Conservation (phyloP, 371 early-diverging fungal genomes). For the Mortierella sp. region DNA sequence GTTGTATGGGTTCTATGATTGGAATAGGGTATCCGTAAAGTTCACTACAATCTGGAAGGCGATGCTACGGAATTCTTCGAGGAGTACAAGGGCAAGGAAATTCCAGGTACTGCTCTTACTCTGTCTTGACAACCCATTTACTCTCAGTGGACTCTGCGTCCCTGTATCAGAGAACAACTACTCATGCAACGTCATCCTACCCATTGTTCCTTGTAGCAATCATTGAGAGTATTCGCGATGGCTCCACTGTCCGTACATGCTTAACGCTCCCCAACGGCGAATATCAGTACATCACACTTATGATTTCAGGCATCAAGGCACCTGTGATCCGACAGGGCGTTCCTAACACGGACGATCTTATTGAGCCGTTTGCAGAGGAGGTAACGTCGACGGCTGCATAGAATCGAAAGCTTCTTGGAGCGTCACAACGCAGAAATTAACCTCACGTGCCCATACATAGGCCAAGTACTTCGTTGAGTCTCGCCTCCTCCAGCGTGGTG, state of each 20-base stretch:
- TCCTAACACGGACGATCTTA: slow-evolving; percentile 73
- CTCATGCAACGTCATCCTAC: not conserved
- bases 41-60: slow-evolving; percentile 67
- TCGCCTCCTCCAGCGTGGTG: slow-evolving; percentile 91
- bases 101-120: slow-evolving; percentile 68
- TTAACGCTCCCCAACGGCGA: slow-evolving; percentile 69
- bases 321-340: slow-evolving; percentile 84
- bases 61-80: slow-evolving; percentile 84
- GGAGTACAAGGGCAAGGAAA: slow-evolving; percentile 79
- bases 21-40: slow-evolving; percentile 63
- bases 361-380: slow-evolving; percentile 94
- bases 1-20: not conserved
- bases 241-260: slow-evolving; percentile 84
- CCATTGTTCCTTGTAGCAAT: slow-evolving; percentile 62
- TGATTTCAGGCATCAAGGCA: slow-evolving; percentile 89
- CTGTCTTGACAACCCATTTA: not conserved
- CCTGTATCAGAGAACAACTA: not conserved
- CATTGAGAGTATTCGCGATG: slow-evolving; percentile 95
- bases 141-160: not conserved
- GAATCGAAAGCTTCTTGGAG: not conserved
- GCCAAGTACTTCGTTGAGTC: slow-evolving; percentile 92
- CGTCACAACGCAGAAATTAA: too few species aligned
- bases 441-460: slow-evolving; percentile 2
- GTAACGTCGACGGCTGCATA: slow-evolving; percentile 11
- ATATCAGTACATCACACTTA: slow-evolving; percentile 80